Evolutionary conservation across 139 green algal species (phyloP), one percentile per base, ranked within the genome.

Genomic region (Mychonastes homosphaera): DNA sequence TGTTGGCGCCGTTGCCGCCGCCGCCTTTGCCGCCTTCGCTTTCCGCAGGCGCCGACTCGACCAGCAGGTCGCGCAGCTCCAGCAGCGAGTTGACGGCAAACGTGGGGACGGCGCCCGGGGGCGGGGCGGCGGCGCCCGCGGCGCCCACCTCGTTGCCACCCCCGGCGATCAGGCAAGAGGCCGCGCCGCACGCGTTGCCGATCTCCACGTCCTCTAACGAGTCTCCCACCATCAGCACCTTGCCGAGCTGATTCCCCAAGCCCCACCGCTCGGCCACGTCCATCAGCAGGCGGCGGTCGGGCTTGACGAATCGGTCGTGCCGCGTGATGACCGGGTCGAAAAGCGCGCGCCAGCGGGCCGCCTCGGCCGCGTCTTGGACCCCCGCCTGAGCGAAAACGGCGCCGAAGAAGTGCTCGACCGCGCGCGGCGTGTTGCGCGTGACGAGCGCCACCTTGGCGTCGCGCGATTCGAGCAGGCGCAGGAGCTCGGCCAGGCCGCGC

Each of bases 211-310:
- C 62, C 10, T 69, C 62, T 28, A 58, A 52, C 7, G 61, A 77
- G 67, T 90, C 82, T 0, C 82, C 82, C 21, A 90, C 79, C 83
- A 89, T 89, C 6, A 89, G 73, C 62, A 89, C 33, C 21, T 50
- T 35, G 6, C 34, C 49, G 13, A 79, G 79, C n/a, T 67, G 50
- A 33, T 55, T 15, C 15, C 23, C 33, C 27, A 84, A 24, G 39
- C 64, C 19, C 30, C 62, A n/a, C 56, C 79, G 71, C 71, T 86
- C 18, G 24, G 76, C 75, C 53, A 86, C 72, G 43, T 86, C 61
- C 41, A 76, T 24, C 54, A 89, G 58, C 29, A 80, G 64, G 19
- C 81, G 52, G 46, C 79, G 74, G 67, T 89, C 81, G 0, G 81
- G 81, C 62, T 89, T 89, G 21, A 89, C 80, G 32, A 68, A 81